Conservation (phyloP, 352 stramenopile genomes). For the Elongisporangium anandrum region DNA sequence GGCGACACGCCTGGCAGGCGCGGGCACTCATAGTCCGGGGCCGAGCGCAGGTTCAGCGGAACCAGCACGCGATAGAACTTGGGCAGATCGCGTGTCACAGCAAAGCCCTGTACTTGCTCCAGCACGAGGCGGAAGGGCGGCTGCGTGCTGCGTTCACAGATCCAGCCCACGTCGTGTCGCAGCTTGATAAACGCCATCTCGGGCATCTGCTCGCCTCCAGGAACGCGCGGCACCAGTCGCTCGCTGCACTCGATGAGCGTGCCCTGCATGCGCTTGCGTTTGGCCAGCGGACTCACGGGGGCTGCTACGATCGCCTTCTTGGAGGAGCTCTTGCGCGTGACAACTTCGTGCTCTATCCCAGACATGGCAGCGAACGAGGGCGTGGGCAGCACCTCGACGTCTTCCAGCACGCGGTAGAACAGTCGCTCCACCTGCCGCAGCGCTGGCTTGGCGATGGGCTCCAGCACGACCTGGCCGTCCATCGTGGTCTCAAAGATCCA, state of each 20-base stretch:
- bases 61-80: constrained; percentile 79
- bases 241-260: constrained; percentile 81
- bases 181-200: constrained; percentile 75
- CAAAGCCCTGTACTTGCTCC: constrained; percentile 69
- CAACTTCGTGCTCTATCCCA: background rate
- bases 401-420: constrained; percentile 75
- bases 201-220: constrained; percentile 9
- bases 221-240: constrained; percentile 41
- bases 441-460: constrained; percentile 55
- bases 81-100: constrained; percentile 54
- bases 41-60: constrained; percentile 59
- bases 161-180: constrained; percentile 75
- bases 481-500: constrained; percentile 88
- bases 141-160: constrained; percentile 56
- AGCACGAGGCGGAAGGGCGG: constrained; percentile 45
- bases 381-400: constrained; percentile 61
- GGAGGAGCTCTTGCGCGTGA: background rate
- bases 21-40: constrained; percentile 73
- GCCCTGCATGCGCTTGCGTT: constrained; percentile 57
- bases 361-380: constrained; percentile 20
- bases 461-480: constrained; percentile 75
- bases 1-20: constrained; percentile 60
- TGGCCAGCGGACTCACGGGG: constrained; percentile 27
- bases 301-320: constrained; percentile 5
- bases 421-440: constrained; percentile 67